Conservation (phyloP, 345 rosid species). For the Gossypium sturtianum region DNA sequence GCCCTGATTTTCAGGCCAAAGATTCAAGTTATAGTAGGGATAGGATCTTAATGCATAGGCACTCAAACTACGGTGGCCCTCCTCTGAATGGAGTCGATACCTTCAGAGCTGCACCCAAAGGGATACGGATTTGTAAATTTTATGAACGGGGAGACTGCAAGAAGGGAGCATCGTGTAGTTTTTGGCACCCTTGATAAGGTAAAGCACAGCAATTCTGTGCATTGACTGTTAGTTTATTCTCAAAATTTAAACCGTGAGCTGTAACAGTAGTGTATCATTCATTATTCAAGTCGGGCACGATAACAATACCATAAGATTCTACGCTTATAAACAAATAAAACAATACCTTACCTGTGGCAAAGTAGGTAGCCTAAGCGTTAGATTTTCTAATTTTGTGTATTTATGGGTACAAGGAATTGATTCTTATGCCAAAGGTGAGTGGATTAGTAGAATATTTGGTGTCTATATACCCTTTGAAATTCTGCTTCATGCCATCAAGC, state of each 20-base stretch:
- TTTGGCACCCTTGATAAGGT: conserved; percentile 57
- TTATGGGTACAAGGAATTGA: no score
- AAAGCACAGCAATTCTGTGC: conserved; percentile 14
- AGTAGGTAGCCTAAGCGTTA: not conserved
- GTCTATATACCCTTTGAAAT: no score
- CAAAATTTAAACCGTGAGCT: not conserved
- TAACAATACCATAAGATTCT: not conserved
- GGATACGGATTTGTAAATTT: conserved; percentile 71
- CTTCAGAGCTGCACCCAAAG: conserved; percentile 53
- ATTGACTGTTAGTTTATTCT: not conserved
- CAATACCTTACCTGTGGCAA: not conserved
- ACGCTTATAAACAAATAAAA: not conserved
- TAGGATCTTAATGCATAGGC: conserved; percentile 42
- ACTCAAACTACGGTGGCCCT: conserved; percentile 25
- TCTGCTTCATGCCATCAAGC: no score
- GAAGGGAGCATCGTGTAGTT: conserved; percentile 75
- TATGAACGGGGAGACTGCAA: conserved; percentile 66
- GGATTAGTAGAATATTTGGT: no score
- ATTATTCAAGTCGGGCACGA: not conserved
- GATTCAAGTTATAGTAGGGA: conserved; percentile 50
- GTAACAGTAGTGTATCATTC: not conserved
- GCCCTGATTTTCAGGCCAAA: conserved; percentile 41
- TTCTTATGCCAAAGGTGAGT: no score
- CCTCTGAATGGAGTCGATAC: conserved; percentile 45
- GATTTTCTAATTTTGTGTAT: no score